A percentile compares a stretch with the other conserved stretches of the same genome.
Conservation (phyloP, 176 grass and related monocot genomes). For the Cenchrus fungigraminus region DNA sequence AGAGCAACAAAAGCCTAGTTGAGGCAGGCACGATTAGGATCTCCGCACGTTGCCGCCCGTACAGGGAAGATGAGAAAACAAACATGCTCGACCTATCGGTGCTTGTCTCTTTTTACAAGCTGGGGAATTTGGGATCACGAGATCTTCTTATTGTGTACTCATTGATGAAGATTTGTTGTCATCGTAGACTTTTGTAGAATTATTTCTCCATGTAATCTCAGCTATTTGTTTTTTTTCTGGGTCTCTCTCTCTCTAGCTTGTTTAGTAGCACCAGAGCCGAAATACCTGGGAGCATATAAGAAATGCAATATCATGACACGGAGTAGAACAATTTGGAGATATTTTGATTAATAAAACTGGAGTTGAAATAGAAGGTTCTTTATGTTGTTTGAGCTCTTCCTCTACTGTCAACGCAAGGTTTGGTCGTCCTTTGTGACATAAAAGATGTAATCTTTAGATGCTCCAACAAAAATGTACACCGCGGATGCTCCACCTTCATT, state of each 20-base stretch:
- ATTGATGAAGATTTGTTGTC: neutral
- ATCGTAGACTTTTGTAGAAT: neutral
- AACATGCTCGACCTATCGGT: neutral
- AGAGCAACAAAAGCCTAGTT: neutral
- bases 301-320: neutral
- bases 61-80: neutral
- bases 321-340: neutral
- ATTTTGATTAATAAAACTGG: neutral
- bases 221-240: neutral
- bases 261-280: neutral
- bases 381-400: neutral
- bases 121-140: neutral
- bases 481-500: too few species aligned
- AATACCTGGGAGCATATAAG: neutral
- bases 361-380: neutral
- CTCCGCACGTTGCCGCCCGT: conserved; percentile 28
- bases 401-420: neutral
- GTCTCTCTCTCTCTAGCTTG: too few species aligned
- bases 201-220: neutral
- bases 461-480: too few species aligned
- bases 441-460: too few species aligned
- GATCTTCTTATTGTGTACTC: too few species aligned
- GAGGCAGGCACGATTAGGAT: conserved; percentile 45
- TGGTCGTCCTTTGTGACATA: neutral
- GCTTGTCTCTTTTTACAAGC: neutral